Evolutionary conservation across 2,329 filamentous ascomycete species (phyloP).

Genomic region (Beauveria sp.): DNA sequence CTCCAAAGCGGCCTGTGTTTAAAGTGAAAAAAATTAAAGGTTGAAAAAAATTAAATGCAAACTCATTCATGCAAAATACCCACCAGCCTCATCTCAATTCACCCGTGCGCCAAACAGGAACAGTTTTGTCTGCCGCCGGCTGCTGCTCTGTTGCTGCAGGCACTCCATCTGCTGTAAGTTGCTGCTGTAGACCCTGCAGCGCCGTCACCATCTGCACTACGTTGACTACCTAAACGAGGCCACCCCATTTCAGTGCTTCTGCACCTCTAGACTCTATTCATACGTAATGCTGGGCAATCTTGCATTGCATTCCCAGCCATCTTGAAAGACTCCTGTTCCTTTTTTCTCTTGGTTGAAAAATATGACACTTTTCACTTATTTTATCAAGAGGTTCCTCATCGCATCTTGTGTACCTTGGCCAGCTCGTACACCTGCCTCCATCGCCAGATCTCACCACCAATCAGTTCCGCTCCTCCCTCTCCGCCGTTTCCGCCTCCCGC

Average conservation of each 20-base stretch:
- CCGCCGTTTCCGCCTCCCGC: background rate
- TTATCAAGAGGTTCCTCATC: too few species aligned
- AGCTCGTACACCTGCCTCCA: background rate
- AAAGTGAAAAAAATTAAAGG: too few species aligned
- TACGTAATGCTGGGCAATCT: background rate
- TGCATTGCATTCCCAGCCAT: background rate
- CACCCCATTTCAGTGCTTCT: background rate
- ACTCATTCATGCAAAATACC: background rate
- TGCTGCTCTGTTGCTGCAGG: background rate
- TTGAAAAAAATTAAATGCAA: too few species aligned
- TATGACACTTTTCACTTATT: too few species aligned
- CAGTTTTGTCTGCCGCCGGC: background rate
- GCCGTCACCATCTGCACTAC: background rate
- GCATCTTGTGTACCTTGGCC: background rate
- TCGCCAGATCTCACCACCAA: background rate
- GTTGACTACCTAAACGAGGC: background rate
- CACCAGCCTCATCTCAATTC: background rate
- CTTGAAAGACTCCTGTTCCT: background rate
- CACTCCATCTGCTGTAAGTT: background rate
- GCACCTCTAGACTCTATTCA: background rate
- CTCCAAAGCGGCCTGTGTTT: too few species aligned
- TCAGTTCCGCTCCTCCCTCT: background rate
- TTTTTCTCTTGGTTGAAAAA: too few species aligned
- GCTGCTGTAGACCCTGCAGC: background rate
- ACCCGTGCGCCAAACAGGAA: background rate